Evolutionary conservation across 2,329 filamentous ascomycete species (phyloP), one percentile per base, ranked within the genome.

Genomic region (Aspergillus sp.): DNA sequence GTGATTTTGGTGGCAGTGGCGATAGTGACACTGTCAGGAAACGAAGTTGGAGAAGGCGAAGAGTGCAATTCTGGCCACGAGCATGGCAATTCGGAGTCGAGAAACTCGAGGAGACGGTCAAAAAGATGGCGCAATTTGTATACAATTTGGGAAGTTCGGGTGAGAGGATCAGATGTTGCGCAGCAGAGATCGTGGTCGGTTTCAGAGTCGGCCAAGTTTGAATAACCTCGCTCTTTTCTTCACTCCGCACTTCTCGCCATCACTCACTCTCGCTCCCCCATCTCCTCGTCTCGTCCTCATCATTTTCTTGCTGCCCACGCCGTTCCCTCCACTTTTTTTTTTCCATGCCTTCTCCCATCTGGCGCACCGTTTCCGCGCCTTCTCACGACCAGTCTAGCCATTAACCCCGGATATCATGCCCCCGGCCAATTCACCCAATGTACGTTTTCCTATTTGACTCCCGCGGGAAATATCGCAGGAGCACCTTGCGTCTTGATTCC

Each of bases 391-490:
- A 37, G n/a, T 14, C 33, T 23, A 47, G 21, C 44, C 7, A 46
- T 14, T 19, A 43, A 23, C 39, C 24, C 39, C 49, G 17, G 15
- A 44, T 45, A 64, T 62, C 61, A 77, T 77, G 74, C 75, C 76
- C 62, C 77, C 76, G 62, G 74, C 70, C 62, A 79, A 77, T 67
- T 73, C 75, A 55, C 74, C 76, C 53, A 72, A 70, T 64, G 77
- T 79, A 75, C 61, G 75, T 68, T 55, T 35, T 54, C 23, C 56
- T 54, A 56, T 55, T 56, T 45, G 43, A 24, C 14, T 14, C 17
- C 23, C 43, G 4, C 15, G 43, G 33, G 46, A 52, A 27, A 21
- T 31, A n/a, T 31, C 27, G 31, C 54, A 17, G 21, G 14, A 6
- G 27, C n/a, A 6, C 35, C 24, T 19, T 37, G 39, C 8, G 43